Conservation (phyloP, 2,329 filamentous ascomycete genomes). For the Talaromyces funiculosus region DNA sequence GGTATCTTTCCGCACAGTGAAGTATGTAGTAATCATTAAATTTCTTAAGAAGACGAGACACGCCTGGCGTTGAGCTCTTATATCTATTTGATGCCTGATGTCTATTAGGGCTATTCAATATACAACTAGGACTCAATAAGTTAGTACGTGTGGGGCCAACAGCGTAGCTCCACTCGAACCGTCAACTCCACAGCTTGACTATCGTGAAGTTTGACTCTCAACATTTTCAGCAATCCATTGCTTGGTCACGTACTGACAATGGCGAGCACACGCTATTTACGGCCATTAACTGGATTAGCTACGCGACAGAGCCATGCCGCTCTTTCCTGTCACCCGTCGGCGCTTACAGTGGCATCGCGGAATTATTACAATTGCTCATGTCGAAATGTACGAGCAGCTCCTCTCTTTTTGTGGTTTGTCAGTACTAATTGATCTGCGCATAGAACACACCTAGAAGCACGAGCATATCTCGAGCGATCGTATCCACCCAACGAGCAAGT, state of each 20-base stretch:
- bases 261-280: not conserved
- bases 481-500: not conserved
- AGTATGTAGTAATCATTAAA: too few species aligned
- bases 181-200: not conserved
- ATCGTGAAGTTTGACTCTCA: not conserved
- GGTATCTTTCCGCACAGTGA: too few species aligned
- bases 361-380: constrained; percentile 8
- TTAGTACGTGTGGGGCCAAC: not conserved
- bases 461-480: not conserved
- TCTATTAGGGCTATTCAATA: not conserved
- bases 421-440: not conserved
- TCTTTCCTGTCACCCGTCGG: not conserved
- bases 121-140: not conserved
- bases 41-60: not conserved
- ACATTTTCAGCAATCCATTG: not conserved
- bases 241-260: not conserved
- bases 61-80: not conserved
- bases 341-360: constrained; percentile 3
- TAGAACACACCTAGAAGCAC: not conserved
- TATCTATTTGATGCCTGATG: not conserved
- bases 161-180: not conserved
- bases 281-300: not conserved
- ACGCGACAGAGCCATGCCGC: not conserved
- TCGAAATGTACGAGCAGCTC: not conserved
- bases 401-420: not conserved